Base-by-base conservation (phyloP, 352 stramenopile genomes). In the Phytopythium ostracodes region DNA sequence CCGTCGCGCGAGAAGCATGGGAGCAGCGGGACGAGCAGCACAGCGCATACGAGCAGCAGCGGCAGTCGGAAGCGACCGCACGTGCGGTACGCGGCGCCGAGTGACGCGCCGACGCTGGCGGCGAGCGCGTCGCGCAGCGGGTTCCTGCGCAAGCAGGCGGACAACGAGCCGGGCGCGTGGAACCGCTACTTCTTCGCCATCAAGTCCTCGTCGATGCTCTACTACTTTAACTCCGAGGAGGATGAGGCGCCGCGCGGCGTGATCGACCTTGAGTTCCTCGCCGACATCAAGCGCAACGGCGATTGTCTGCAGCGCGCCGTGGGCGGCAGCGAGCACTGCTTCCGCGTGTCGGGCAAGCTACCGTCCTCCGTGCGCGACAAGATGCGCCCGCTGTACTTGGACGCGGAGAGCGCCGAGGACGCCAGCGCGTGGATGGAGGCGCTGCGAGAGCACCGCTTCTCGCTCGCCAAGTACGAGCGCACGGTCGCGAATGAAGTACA, bases 111-210 rank as follows among this genome's bases (percentile, higher is more conserved):
- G 31, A 54, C 70, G 3, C 35, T 92, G 2, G 74, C 81, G 20
- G 53, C 73, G 25, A 70, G 87, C 18, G 80, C 70, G 15, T 85
- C 77, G 51, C 82, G 73, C 60, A 79, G 68, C 42, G 86, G 86
- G 0, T 87, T 87, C 46, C 57, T 94, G 8, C 70, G 72, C 43
- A 92, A 93, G 59, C 83, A 94, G 59, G 86, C 81, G 9, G 85
- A 91, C 69, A 92, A 92, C 55, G 77, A 92, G 40, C 78, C 80
- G 0, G 85, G 85, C 9, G 70, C 74, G 7, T 94, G 86, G 86
- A 91, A 87, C 57, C 66, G 77, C 56, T 93, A 93, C 70, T 95
- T 78, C 62, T 93, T 95, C 64, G 81, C 84, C 52, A 65, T 95
- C 57, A 82, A 85, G 47, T 79, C 84, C 4, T 64, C 81, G 15